phyloP scores from a whole-genome alignment of 179 eudicot genomes.

The Pouteria campechiana region DNA sequence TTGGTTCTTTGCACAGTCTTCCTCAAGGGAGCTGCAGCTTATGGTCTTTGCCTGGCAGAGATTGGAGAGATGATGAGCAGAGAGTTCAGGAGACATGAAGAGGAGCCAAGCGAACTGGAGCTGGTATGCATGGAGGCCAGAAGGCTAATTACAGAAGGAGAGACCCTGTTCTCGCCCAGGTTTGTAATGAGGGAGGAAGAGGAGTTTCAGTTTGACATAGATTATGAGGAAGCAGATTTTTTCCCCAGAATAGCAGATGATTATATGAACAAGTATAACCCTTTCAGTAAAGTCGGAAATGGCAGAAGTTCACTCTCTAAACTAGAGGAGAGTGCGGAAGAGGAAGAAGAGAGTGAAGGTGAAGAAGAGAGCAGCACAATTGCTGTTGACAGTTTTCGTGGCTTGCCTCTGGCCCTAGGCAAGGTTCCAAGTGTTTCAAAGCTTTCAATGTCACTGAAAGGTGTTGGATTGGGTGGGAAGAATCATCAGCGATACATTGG shows the following conservation, averaged over 20 bases:
- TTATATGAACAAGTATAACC: slow-evolving; percentile 7
- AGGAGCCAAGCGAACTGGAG: slow-evolving; percentile 83
- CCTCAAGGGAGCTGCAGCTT: slow-evolving; percentile 72
- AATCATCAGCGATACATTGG: slow-evolving; percentile 14
- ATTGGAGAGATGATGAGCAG: slow-evolving; percentile 89
- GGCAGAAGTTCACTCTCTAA: slow-evolving; percentile 41
- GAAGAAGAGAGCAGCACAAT: slow-evolving; percentile 14
- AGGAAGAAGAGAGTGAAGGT: slow-evolving; percentile 49
- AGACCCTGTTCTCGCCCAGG: slow-evolving; percentile 22
- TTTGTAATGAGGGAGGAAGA: slow-evolving; percentile 28
- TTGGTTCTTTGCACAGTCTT: slow-evolving; percentile 60
- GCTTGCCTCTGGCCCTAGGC: slow-evolving; percentile 4
- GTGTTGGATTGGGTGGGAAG: slow-evolving; percentile 35
- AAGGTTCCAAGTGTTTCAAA: slow-evolving; percentile 24
- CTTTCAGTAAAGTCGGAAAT: slow-evolving; percentile 12
- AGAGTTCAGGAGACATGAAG: slow-evolving; percentile 62
- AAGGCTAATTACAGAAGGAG: slow-evolving; percentile 35
- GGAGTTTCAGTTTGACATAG: slow-evolving; percentile 44
- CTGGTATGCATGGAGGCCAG: slow-evolving; percentile 61
- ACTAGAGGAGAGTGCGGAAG: slow-evolving; percentile 47
- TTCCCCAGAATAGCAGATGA: slow-evolving; percentile 27
- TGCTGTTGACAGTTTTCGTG: not conserved
- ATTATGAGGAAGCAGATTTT: slow-evolving; percentile 34
- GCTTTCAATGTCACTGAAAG: slow-evolving; percentile 47
- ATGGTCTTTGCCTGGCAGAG: slow-evolving; percentile 72